Base-by-base conservation (phyloP, 352 stramenopile species). In the Phytophthora ohioensis region DNA sequence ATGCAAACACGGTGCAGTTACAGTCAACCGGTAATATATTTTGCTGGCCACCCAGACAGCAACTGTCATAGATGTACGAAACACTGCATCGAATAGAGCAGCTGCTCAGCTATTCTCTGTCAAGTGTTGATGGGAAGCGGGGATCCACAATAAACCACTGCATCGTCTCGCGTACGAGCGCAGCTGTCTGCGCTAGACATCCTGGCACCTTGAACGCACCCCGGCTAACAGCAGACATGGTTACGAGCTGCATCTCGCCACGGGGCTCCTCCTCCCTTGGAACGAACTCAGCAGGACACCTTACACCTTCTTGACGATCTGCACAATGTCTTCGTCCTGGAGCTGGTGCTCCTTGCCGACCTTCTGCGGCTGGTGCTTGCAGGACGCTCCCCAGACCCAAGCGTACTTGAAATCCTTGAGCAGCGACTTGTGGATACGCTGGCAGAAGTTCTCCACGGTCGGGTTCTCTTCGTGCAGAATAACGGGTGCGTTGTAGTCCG, bases 351-450 rank as follows among this genome's bases (percentile, higher is more conserved):
- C 97, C 75, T 99, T 99, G 57, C 98, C 98, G 59, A 98, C 98
- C 59, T 98, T 97, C 84, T 99, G 97, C 69, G 98, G 98, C 78
- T 99, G 97, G 85, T 99, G 97, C 81, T 99, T 99, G 59, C 98
- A 97, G 35, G 87, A 98, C 30, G 85, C 88, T 32, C 98, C 98
- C 98, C 98, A 99, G 52, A 99, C 97, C 93, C 92, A 98, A 13
- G 97, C 97, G 80, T 98, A 98, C 82, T 97, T 97, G 76, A 97
- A 95, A 58, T 97, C 84, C 64, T 90, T 85, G 32, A 94, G 77
- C 63, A 98, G 78, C 55, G 76, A 87, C 79, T 96, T 97, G 80
- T 98, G 92, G 57, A 99, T 95, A 31, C 97, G 93, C 69, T 96
- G 76, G 81, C 98, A 99, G 59, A 99, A 98, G 42, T 98, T 93